These are phyloP conservation scores for Nemania sp. DNA, from an alignment of 2,329 filamentous ascomycete species.

Conservation along the genomic window DNA sequence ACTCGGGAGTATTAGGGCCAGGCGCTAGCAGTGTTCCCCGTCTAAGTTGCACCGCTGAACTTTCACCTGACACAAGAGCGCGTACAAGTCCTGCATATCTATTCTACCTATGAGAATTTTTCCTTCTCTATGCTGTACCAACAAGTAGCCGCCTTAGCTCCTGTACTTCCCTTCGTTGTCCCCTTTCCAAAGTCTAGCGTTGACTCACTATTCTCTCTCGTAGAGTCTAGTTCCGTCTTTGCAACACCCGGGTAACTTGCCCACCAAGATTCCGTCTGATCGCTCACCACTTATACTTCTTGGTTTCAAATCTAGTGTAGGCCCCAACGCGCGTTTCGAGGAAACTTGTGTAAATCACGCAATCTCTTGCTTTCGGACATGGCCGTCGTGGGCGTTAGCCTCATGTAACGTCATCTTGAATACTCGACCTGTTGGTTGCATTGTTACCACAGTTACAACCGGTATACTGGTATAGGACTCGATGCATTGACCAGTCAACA, in stretches of 20 bases:
- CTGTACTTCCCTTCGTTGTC: not conserved
- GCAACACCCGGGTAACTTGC: not conserved
- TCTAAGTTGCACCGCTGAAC: conserved; percentile 9
- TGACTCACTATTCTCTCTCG: conserved; percentile 21
- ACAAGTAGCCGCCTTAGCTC: not conserved
- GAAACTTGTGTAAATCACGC: not conserved
- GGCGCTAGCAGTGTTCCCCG: not conserved
- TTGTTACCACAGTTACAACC: not conserved
- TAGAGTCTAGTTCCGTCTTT: not conserved
- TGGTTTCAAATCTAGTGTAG: conserved; percentile 4
- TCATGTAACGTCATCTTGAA: conserved; percentile 22
- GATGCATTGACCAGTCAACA: not conserved
- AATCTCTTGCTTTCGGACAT: conserved; percentile 13
- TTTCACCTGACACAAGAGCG: conserved; percentile 27
- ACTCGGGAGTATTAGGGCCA: not conserved
- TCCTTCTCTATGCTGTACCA: not conserved
- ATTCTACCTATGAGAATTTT: conserved; percentile 22
- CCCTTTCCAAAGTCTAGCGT: conserved; percentile 15
- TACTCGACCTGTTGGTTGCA: not conserved
- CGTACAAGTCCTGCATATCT: conserved; percentile 25
- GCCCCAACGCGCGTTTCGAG: not conserved
- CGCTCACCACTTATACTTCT: not conserved
- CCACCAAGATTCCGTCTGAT: not conserved
- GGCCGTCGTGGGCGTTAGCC: conserved; percentile 14
- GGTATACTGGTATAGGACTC: conserved; percentile 2